A percentile compares a stretch with the other conserved stretches of the same genome.
Evolutionary conservation across 371 early-diverging fungal species (phyloP).

Genomic region (Apophysomyces ossiformis): DNA sequence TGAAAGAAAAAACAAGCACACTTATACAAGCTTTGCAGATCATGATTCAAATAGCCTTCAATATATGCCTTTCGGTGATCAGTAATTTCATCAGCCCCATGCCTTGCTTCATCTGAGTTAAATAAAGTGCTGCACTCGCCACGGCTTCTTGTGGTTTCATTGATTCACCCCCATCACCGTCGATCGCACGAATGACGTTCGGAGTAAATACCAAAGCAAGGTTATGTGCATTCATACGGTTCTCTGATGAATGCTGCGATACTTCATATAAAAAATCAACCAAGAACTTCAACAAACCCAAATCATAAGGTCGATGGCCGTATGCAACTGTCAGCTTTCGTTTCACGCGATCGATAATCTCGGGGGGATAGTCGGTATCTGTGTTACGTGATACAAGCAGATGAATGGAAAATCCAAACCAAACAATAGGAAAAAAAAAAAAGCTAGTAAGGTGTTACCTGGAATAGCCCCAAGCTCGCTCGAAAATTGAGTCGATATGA

Average conservation of each 20-base stretch:
- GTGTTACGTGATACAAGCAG: not conserved
- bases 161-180: not conserved
- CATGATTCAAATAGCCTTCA: not conserved
- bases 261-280: slow-evolving; percentile 69
- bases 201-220: slow-evolving; percentile 89
- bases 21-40: not conserved
- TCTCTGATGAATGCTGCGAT: slow-evolving; percentile 58
- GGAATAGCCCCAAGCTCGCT: slow-evolving; percentile 37
- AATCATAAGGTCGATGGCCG: slow-evolving; percentile 23
- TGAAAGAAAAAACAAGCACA: not conserved
- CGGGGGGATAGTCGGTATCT: slow-evolving; percentile 14
- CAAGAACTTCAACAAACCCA: slow-evolving; percentile 61
- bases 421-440: not conserved
- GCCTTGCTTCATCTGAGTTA: slow-evolving; percentile 28
- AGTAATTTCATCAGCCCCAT: slow-evolving; percentile 23
- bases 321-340: slow-evolving; percentile 25
- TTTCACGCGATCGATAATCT: slow-evolving; percentile 28
- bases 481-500: slow-evolving; percentile 62
- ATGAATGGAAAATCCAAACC: not conserved
- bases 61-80: slow-evolving; percentile 11
- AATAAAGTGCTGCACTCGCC: slow-evolving; percentile 24
- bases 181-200: slow-evolving; percentile 74
- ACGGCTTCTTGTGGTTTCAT: slow-evolving; percentile 23
- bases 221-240: slow-evolving; percentile 84
- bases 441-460: slow-evolving; percentile 24